Conservation (phyloP, 441 rosid species). For the Jatropha podagrica region DNA sequence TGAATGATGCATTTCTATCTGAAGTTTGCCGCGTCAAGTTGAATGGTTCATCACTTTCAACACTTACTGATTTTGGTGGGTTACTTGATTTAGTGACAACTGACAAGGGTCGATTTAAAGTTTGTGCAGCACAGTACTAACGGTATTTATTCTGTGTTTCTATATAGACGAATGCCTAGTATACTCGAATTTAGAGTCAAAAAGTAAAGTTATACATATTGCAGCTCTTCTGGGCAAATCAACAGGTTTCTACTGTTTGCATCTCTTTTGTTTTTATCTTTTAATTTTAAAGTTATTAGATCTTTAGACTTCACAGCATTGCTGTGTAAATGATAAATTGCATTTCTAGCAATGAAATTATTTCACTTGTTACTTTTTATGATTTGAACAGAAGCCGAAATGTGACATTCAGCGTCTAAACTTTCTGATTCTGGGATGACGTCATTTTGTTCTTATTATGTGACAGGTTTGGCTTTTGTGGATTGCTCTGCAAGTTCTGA, state of each 20-base stretch:
- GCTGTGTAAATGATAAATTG: neutral
- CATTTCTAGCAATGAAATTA: neutral
- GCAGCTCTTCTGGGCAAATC: constrained; percentile 62
- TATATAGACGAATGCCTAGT: constrained; percentile 44
- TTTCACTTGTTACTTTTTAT: neutral
- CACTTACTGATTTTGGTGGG: constrained; percentile 46
- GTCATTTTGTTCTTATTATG: constrained; percentile 17
- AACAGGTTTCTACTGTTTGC: constrained; percentile 51
- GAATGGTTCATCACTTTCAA: constrained; percentile 48
- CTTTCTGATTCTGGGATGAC: neutral
- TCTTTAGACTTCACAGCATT: neutral
- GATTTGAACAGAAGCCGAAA: constrained; percentile 14
- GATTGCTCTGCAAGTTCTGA: constrained; percentile 87
- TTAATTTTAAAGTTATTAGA: neutral
- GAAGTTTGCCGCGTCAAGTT: constrained; percentile 65
- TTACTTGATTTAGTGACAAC: neutral
- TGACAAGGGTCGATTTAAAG: neutral
- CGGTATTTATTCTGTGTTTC: constrained; percentile 3
- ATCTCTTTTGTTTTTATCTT: neutral
- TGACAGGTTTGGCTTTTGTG: constrained; percentile 66
- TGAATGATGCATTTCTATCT: constrained; percentile 52
- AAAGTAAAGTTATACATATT: constrained; percentile 38
- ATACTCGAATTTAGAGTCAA: constrained; percentile 39
- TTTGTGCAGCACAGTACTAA: neutral
- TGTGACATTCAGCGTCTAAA: neutral